phyloP scores from a whole-genome alignment of 163 green algal genomes.

The Trebouxia gelatinosa region DNA sequence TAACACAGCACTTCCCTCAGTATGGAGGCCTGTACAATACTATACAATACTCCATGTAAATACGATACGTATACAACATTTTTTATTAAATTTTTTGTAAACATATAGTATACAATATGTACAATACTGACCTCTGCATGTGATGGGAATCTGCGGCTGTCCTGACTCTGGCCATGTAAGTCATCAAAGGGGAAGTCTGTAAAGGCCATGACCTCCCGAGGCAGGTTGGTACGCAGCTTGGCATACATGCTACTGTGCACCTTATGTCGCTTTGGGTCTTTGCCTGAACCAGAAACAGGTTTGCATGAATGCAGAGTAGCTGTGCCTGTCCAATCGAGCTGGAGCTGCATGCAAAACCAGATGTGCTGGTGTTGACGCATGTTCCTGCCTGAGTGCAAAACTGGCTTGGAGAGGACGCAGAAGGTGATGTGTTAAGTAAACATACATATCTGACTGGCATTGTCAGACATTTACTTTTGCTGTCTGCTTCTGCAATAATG shows the following conservation, averaged over 20 bases:
- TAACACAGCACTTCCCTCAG: not conserved
- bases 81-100: not conserved
- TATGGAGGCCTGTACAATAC: not conserved
- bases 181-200: conserved; percentile 77
- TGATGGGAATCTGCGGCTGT: conserved; percentile 63
- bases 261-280: not conserved
- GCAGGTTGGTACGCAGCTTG: conserved; percentile 86
- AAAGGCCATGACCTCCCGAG: conserved; percentile 86
- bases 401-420: no score
- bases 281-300: not conserved
- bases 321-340: not conserved
- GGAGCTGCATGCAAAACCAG: no score
- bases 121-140: conserved; percentile 50
- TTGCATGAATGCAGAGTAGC: not conserved
- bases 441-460: no score
- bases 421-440: no score
- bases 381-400: no score
- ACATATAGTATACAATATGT: not conserved
- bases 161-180: conserved; percentile 37
- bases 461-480: no score
- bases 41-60: not conserved
- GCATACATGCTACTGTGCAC: conserved; percentile 85
- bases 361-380: no score
- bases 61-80: not conserved
- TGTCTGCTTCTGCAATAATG: no score